Base-by-base conservation (phyloP, 495 filamentous ascomycete genomes). In the Massariosphaeria phaeospora region DNA sequence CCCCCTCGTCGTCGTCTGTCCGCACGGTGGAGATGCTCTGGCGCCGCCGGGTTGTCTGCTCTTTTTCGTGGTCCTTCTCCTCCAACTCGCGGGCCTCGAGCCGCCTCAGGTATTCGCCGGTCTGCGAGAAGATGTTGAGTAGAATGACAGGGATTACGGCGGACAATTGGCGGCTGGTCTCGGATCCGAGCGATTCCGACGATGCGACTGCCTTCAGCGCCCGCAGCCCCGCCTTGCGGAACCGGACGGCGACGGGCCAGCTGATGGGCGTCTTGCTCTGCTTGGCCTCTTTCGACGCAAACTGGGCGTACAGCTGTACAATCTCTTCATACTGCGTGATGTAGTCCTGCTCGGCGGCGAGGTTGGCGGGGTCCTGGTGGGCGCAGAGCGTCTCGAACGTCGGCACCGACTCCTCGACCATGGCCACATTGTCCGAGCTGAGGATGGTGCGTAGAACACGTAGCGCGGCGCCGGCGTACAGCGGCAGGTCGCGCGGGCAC, bases 321-420 rank as follows among this genome's bases (percentile, higher is more conserved):
- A 95, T 83, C 33, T 83, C 78, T 55, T 89, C 83, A 66, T 91
- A 96, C 53, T 88, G 85, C n/a, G 70, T 78, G 26, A 86, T 75
- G 64, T 90, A 89, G 51, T 85, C 84, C 66, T 91, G 86, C 65
- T 95, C 89, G 48, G 84, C 85, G n/a, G 86, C 76, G 46, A 94
- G 78, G 17, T 81, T 82, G 17, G 87, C 83, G 51, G 80, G 83
- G 61, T 94, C 88, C 69, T 91, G 84, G 68, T 91, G 76, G 53
- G 77, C 75, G 69, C 89, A 94, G 64, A 95, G 91, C 8, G 83
- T 82, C 63, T 85, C 83, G 62, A 94, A 95, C 3, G 88, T 88
- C 29, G 81, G 76, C 54, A 91, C 75, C 2, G 88, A 94, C 24
- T 88, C 84, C 73, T 96, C 90, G 33, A 95, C 84, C 80, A 91